Base-by-base conservation (phyloP, 352 stramenopile genomes). In the Hyaloperonospora arabidopsidis region DNA sequence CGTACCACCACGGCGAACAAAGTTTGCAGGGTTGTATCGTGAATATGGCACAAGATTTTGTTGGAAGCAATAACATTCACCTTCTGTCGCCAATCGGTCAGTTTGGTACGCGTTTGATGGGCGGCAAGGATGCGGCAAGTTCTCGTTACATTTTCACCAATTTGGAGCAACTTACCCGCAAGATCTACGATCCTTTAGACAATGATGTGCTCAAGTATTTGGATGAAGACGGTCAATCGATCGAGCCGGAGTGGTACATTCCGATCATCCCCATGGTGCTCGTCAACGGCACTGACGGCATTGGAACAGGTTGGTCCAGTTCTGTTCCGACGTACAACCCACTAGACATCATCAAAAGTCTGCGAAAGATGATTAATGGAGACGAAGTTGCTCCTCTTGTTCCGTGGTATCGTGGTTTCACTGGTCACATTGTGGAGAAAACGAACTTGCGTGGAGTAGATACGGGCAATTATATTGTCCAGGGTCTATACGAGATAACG, bases 61-160 rank as follows among this genome's bases (percentile, higher is more conserved):
- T 98, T 22, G 96, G 97, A 19, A 98, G 94, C 52, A 99, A 99
- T 72, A 99, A 99, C 68, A 79, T 98, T 10, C 94, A 97, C 53
- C 75, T 98, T 10, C 70, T 99, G 14, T 90, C 85, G 3, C 96
- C 96, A 3, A 94, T 88, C 38, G 97, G 97, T 55, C 96, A 99
- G 68, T 99, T 99, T 52, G 97, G 97, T 74, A 98, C 95, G 32
- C 81, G 97, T 41, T 71, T 98, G 18, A 88, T 96, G 62, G 96
- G 97, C 41, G 97, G 97, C 44, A 98, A 98, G 65, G 97, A 99
- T 76, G 72, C 89, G 0, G 88, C 92, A 34, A 95, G 81, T 25
- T 63, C 89, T 78, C 86, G 92, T 92, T 97, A 97, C 51, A 95
- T 97, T 62, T 97, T 96, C 65, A 97, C 92, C 1, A 96, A 95